phyloP scores from a whole-genome alignment of 371 early-diverging fungal genomes.

The Nematocida sp. region DNA sequence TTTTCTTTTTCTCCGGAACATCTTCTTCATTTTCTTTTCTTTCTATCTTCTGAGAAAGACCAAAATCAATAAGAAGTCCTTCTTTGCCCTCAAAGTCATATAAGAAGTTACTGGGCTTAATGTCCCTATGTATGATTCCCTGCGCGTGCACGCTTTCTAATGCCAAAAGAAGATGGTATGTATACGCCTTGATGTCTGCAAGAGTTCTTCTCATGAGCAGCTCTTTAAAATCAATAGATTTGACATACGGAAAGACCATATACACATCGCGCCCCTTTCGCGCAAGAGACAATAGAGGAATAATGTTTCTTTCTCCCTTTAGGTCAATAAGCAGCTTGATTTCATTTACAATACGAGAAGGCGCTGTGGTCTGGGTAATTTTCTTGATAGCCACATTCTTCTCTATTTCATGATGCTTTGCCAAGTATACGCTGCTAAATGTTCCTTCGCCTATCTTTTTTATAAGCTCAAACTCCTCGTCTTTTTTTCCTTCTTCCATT shows the following conservation, averaged over 20 bases:
- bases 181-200: conserved; percentile 75
- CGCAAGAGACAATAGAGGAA: conserved; percentile 75
- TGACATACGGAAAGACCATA: conserved; percentile 79
- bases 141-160: conserved; percentile 66
- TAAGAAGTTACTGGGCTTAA: conserved; percentile 92
- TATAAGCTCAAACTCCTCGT: conserved; percentile 51
- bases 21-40: conserved; percentile 13
- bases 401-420: conserved; percentile 65
- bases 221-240: conserved; percentile 77
- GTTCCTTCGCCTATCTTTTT: conserved; percentile 70
- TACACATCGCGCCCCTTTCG: conserved; percentile 78
- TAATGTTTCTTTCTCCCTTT: conserved; percentile 69
- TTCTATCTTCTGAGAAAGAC: conserved; percentile 76
- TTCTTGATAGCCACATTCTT: conserved; percentile 84
- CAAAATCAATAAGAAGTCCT: conserved; percentile 91
- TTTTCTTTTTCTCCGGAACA: conserved; percentile 8
- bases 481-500: conserved; percentile 19
- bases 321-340: conserved; percentile 74
- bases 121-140: conserved; percentile 77
- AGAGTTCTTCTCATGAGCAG: conserved; percentile 63
- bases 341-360: conserved; percentile 79
- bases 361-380: conserved; percentile 78
- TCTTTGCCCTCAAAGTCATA: conserved; percentile 71
- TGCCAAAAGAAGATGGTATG: conserved; percentile 73
- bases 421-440: conserved; percentile 89